Evolutionary conservation across 2,329 filamentous ascomycete species (phyloP).

Genomic region (Penicillium occitanis): DNA sequence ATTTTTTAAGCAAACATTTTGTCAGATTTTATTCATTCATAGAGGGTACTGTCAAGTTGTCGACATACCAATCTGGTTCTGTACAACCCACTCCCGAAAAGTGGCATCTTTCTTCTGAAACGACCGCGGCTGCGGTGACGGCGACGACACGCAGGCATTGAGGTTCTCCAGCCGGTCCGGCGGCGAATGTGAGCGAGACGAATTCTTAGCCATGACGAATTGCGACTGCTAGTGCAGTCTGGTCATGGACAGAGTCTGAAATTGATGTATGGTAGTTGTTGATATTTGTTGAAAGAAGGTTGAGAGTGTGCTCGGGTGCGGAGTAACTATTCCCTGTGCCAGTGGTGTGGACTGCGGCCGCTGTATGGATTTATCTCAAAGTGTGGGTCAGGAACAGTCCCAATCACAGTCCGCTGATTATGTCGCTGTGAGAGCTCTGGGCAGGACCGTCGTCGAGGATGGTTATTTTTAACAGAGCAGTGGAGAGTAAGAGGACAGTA

Average conservation of each 20-base stretch:
- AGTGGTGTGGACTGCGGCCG: background rate
- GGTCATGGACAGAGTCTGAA: conserved; percentile 3
- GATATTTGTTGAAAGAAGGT: background rate
- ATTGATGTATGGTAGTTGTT: background rate
- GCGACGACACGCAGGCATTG: conserved; percentile 43
- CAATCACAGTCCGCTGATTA: conserved; percentile 8
- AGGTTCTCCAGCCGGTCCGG: conserved; percentile 32
- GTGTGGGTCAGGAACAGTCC: conserved; percentile 16
- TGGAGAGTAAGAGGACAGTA: background rate
- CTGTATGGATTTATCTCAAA: background rate
- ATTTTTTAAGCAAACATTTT: background rate
- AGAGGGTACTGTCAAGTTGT: no score
- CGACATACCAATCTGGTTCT: conserved; percentile 75
- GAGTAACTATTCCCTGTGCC: conserved; percentile 6
- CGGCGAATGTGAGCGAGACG: conserved; percentile 30
- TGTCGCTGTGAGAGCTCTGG: background rate
- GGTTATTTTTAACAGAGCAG: background rate
- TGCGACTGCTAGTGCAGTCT: conserved; percentile 9
- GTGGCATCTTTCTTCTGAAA: conserved; percentile 37
- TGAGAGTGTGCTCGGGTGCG: conserved; percentile 11
- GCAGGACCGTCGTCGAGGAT: background rate
- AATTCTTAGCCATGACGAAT: conserved; percentile 38
- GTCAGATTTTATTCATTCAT: background rate
- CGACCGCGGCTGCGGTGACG: conserved; percentile 28
- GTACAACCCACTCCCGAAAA: conserved; percentile 63